Conservation (phyloP, 192 early-diverging fungal genomes). For the Backusella psychrophila region DNA sequence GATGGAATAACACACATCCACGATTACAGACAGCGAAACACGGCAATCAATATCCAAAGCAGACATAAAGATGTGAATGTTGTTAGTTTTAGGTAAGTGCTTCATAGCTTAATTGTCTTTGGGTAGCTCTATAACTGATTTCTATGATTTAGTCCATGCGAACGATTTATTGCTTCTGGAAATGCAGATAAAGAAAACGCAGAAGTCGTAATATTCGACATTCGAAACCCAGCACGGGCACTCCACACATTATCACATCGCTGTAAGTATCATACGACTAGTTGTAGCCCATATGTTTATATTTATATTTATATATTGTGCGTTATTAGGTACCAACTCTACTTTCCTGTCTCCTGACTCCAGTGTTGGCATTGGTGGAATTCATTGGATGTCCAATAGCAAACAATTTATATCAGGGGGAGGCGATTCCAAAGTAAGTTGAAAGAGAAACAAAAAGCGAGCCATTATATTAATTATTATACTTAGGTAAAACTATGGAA, state of each 20-base stretch:
- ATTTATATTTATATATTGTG: not conserved
- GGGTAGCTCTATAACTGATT: not conserved
- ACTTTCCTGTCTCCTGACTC: conserved; percentile 3
- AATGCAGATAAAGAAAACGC: conserved; percentile 8
- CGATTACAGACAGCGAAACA: not conserved
- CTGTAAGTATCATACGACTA: conserved; percentile 2
- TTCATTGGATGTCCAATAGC: conserved; percentile 22
- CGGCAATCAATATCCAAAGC: not conserved
- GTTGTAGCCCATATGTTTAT: not conserved
- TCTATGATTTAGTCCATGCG: conserved; percentile 16
- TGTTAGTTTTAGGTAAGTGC: conserved; percentile 16
- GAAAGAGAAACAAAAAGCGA: not conserved
- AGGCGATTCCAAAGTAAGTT: conserved; percentile 19
- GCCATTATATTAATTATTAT: not conserved
- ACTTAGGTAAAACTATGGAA: conserved; percentile 28
- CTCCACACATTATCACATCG: conserved; percentile 13
- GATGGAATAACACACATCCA: conserved; percentile 19
- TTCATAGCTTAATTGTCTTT: not conserved
- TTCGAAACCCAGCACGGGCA: conserved; percentile 2
- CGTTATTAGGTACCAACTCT: not conserved
- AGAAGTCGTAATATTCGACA: conserved; percentile 20
- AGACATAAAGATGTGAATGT: conserved; percentile 23
- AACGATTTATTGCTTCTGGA: conserved; percentile 20
- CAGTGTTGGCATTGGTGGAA: conserved; percentile 17
- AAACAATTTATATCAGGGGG: conserved; percentile 17